Base-by-base conservation (phyloP, 2,329 filamentous ascomycete species). In the Fusarium veterinarium region DNA sequence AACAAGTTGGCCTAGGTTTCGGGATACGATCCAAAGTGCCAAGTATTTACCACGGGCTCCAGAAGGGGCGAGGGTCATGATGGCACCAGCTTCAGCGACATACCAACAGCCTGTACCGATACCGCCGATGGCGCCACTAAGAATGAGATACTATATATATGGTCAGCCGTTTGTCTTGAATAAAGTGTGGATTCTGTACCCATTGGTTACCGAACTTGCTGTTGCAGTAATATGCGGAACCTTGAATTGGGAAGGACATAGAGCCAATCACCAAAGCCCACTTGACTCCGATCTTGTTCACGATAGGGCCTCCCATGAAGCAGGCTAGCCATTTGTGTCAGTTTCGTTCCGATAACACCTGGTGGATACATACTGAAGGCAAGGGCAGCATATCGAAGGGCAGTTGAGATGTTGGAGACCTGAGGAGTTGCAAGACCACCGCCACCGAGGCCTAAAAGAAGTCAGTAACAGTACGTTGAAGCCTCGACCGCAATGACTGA, bases 1-100 rank as follows among this genome's bases (percentile, higher is more conserved):
- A 10, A 67, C 64, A 1, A 67, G 64, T 16, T 67, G 62, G 1
- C 64, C 64, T 3, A 67, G 19, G 8, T 67, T 67, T 28, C 64
- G 53, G 0, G 64, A 67, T 0, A 67, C 64, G 1, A 67, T 67
- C 64, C 64, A 67, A 3, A 67, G 23, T 2, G 64, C 64, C 7
- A 86, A 55, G 51, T 86, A 86, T 67, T 86, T 85, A 10, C 85
- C 85, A 59, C 85, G 83, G 23, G 84, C 81, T 28, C 82, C 80
- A 1, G 84, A 80, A 8, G 85, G 85, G 1, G 85, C 84, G 25
- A 86, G 80, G 0, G 84, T 85, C 83, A 86, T 85, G 71, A 86
- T 86, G 8, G 83, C 81, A 19, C 84, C 84, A 2, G 84, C 83
- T 65, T 86, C 85, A 0, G 84, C 85, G 13, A 86, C 84, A 64